Conservation (phyloP, 805 yeast species). For the Yarrowia keelungensis region DNA sequence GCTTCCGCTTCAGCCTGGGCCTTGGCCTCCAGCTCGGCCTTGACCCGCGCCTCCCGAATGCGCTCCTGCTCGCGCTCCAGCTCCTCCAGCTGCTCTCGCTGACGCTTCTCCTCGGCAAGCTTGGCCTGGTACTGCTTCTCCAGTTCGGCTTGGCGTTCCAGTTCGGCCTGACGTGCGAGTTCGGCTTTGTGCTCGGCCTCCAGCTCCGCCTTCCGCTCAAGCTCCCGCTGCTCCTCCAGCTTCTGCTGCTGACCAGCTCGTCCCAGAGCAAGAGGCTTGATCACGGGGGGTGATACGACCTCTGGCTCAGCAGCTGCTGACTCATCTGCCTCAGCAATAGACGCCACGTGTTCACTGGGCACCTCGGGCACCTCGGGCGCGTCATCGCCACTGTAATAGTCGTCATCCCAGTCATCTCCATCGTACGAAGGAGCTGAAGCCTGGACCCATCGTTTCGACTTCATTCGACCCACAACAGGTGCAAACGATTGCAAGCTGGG, state of each 20-base stretch:
- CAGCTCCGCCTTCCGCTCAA: not conserved
- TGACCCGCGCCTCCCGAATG: constrained; percentile 12
- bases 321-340: constrained; percentile 12
- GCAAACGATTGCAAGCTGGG: constrained; percentile 44
- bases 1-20: not conserved
- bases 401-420: constrained; percentile 50
- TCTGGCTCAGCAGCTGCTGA: not conserved
- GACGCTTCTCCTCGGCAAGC: constrained; percentile 14
- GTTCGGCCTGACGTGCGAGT: constrained; percentile 37
- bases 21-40: constrained; percentile 1
- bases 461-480: constrained; percentile 46
- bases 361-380: constrained; percentile 44
- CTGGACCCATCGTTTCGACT: constrained; percentile 51
- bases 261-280: constrained; percentile 35
- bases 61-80: constrained; percentile 41
- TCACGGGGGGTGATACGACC: not conserved
- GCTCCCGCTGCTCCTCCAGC: constrained; percentile 38
- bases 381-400: constrained; percentile 43
- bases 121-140: constrained; percentile 6
- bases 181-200: constrained; percentile 3
- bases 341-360: constrained; percentile 42
- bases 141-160: constrained; percentile 34
- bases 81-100: too few species aligned
- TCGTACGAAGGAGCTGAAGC: constrained; percentile 50
- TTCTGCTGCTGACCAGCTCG: constrained; percentile 25